phyloP scores from a whole-genome alignment of 2,329 filamentous ascomycete genomes.

The Diplodia mutila region DNA sequence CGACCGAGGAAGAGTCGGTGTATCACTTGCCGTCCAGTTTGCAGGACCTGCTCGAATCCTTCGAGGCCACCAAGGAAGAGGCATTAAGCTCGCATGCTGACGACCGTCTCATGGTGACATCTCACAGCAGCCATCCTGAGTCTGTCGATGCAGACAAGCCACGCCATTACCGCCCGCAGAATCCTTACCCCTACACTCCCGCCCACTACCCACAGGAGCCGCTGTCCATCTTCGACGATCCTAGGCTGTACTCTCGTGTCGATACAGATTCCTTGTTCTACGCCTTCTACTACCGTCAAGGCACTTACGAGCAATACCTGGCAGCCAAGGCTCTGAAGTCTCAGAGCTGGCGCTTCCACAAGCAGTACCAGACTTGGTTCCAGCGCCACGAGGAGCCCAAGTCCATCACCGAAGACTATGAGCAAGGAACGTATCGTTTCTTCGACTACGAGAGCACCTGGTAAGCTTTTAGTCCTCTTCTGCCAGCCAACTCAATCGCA shows the following conservation, averaged over 20 bases:
- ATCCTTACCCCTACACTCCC: conserved; percentile 72
- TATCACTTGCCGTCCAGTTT: conserved; percentile 90
- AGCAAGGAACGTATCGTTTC: conserved; percentile 98
- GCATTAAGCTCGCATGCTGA: conserved; percentile 65
- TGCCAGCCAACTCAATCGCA: conserved; percentile 19
- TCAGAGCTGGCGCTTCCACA: conserved; percentile 98
- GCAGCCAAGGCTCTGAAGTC: conserved; percentile 97
- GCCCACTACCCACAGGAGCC: conserved; percentile 91
- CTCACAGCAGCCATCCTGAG: conserved; percentile 74
- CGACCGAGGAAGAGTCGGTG: conserved; percentile 74
- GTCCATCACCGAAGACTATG: conserved; percentile 96
- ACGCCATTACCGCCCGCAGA: conserved; percentile 80
- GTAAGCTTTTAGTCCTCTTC: conserved; percentile 58
- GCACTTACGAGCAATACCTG: conserved; percentile 91
- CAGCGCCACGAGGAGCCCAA: conserved; percentile 98
- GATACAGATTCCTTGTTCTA: conserved; percentile 98
- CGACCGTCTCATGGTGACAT: conserved; percentile 74
- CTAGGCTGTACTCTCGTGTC: conserved; percentile 81
- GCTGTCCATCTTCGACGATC: conserved; percentile 89
- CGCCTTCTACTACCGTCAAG: conserved; percentile 98
- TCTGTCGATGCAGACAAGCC: conserved; percentile 79
- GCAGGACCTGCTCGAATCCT: conserved; percentile 88
- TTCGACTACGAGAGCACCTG: conserved; percentile 99
- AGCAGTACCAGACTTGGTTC: conserved; percentile 99
- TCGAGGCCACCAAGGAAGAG: conserved; percentile 78